Evolutionary conservation across 75 land plant genomes (phyloP).

Genomic region (Cryptomeria japonica): DNA sequence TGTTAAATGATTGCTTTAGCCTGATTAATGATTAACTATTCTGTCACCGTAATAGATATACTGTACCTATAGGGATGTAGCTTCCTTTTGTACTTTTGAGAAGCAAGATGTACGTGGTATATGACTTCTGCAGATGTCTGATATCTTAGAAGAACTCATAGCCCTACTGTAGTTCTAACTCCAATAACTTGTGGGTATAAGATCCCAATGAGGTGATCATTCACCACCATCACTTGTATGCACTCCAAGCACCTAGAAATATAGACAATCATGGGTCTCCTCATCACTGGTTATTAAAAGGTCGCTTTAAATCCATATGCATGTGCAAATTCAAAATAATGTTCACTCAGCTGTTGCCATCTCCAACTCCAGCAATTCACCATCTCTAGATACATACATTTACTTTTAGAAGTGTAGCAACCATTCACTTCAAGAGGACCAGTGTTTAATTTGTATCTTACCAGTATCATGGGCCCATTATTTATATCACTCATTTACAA

Average conservation of each 20-base stretch:
- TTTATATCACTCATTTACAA: not conserved
- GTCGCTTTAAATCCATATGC: not conserved
- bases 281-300: not conserved
- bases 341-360: not conserved
- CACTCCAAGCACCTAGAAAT: not conserved
- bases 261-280: not conserved
- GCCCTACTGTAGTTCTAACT: not conserved
- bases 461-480: not conserved
- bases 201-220: not conserved
- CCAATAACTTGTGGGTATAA: too few relatives aligned
- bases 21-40: not conserved
- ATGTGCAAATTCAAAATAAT: not conserved
- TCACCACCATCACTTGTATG: not conserved
- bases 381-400: not conserved
- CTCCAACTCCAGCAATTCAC: not conserved
- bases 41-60: not conserved
- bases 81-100: not conserved
- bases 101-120: not conserved
- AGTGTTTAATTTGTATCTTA: too few relatives aligned
- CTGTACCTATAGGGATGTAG: not conserved
- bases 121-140: not conserved
- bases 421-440: not conserved
- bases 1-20: not conserved
- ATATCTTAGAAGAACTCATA: not conserved
- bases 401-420: not conserved